Percentiles rank a stretch among this genome's conserved stretches.
These are phyloP conservation scores for Neonectria sp. DNA, from an alignment of 2,329 filamentous ascomycete species.

Conservation along the genomic window DNA sequence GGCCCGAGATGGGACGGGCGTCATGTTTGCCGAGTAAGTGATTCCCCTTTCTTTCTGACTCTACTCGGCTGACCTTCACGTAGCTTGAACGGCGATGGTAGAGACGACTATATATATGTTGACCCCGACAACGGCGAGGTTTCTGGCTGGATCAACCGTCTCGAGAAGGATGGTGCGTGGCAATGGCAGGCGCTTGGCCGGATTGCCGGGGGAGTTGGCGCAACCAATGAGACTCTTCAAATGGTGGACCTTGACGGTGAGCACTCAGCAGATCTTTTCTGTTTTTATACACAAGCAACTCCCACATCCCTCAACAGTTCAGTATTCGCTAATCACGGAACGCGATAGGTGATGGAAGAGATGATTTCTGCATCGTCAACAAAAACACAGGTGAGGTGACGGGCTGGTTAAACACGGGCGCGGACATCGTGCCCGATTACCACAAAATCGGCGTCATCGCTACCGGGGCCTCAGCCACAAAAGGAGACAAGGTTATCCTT, in stretches of 20 bases:
- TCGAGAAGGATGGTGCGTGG: neutral
- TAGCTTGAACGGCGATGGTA: conserved; percentile 25
- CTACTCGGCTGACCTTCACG: neutral
- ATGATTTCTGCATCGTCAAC: conserved; percentile 3
- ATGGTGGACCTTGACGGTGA: neutral
- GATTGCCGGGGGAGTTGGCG: neutral
- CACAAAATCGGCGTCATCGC: conserved; percentile 9
- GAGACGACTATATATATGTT: conserved; percentile 23
- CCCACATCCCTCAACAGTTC: neutral
- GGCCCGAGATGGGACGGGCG: neutral
- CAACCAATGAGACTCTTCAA: neutral
- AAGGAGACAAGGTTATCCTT: neutral
- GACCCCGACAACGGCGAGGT: conserved; percentile 13
- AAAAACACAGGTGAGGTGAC: neutral
- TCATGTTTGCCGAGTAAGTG: conserved; percentile 14
- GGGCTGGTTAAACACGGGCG: neutral
- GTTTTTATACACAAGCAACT: no score
- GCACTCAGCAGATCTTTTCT: neutral
- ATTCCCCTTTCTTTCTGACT: neutral
- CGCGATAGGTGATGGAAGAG: conserved; percentile 9
- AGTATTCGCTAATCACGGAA: neutral
- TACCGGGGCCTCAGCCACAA: neutral
- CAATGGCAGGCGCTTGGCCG: neutral
- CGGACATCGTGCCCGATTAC: neutral
- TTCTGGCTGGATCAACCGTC: conserved; percentile 23